Evolutionary conservation across 768 basidiomycete species (phyloP).

Genomic region (Termitomyces heimii): DNA sequence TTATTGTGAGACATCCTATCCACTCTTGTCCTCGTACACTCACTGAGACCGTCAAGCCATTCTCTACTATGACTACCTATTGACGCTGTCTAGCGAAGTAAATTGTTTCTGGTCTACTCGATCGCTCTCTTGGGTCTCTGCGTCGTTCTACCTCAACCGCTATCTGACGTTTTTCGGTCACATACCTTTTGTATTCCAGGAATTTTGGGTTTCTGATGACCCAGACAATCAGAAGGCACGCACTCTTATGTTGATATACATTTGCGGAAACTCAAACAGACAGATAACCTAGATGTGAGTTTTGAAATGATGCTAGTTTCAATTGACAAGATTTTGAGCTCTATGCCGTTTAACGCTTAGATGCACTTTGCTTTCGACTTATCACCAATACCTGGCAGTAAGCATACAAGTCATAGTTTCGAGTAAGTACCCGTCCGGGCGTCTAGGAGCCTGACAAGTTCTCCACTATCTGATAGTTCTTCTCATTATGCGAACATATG

Average conservation of each 20-base stretch:
- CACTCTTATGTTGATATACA: background rate
- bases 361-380: constrained; percentile 17
- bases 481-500: constrained; percentile 35
- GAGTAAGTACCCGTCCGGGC: constrained; percentile 12
- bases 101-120: constrained; percentile 36
- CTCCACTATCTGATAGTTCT: constrained; percentile 18
- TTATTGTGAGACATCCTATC: constrained; percentile 6
- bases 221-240: constrained; percentile 6
- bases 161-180: constrained; percentile 35
- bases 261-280: background rate
- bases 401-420: constrained; percentile 32
- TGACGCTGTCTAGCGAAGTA: constrained; percentile 39
- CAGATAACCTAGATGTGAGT: constrained; percentile 2
- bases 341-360: constrained; percentile 9
- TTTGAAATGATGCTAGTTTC: background rate
- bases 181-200: constrained; percentile 23
- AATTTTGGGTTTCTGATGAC: constrained; percentile 10
- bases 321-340: background rate
- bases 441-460: background rate
- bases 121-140: constrained; percentile 25
- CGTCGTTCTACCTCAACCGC: constrained; percentile 39
- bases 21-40: background rate
- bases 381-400: constrained; percentile 27
- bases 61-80: constrained; percentile 43
- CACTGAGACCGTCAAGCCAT: constrained; percentile 19